Evolutionary conservation across 768 basidiomycete genomes (phyloP).

Genomic region (Phaeotremella skinneri): DNA sequence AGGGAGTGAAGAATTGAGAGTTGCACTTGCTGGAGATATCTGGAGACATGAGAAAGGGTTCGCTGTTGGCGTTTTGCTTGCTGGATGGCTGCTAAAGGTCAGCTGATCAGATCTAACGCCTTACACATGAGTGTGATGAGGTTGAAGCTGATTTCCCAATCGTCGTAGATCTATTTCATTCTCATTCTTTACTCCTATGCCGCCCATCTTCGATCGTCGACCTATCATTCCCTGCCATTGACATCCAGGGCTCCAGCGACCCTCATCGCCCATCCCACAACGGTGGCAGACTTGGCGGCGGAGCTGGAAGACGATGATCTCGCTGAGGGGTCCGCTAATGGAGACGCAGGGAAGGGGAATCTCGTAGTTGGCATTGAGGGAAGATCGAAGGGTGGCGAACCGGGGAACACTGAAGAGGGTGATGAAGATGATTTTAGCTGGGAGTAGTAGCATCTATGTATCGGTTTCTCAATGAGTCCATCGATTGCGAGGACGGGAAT

Average conservation of each 20-base stretch:
- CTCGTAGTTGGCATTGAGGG: background rate
- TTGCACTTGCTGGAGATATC: conserved; percentile 69
- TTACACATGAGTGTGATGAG: background rate
- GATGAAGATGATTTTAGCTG: conserved; percentile 1
- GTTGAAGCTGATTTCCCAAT: no score
- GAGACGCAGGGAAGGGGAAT: conserved; percentile 12
- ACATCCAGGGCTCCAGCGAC: conserved; percentile 41
- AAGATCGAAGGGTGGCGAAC: background rate
- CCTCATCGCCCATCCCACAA: conserved; percentile 33
- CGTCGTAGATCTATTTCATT: conserved; percentile 96
- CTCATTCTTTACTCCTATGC: conserved; percentile 89
- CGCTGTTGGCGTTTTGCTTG: conserved; percentile 69
- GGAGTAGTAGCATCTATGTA: background rate
- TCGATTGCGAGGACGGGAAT: background rate
- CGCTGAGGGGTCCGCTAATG: conserved; percentile 21
- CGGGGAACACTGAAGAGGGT: background rate
- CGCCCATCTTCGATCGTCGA: conserved; percentile 82
- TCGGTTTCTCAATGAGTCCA: background rate
- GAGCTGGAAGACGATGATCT: conserved; percentile 25
- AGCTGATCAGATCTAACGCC: no score
- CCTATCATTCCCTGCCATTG: conserved; percentile 76
- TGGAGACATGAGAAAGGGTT: conserved; percentile 88
- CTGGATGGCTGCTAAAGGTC: conserved; percentile 88
- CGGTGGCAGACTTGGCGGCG: conserved; percentile 26
- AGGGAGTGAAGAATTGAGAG: conserved; percentile 67